Evolutionary conservation across 169 alveolate genomes (phyloP), one percentile per base, ranked within the genome.

Genomic region (Cryptosporidium meleagridis): DNA sequence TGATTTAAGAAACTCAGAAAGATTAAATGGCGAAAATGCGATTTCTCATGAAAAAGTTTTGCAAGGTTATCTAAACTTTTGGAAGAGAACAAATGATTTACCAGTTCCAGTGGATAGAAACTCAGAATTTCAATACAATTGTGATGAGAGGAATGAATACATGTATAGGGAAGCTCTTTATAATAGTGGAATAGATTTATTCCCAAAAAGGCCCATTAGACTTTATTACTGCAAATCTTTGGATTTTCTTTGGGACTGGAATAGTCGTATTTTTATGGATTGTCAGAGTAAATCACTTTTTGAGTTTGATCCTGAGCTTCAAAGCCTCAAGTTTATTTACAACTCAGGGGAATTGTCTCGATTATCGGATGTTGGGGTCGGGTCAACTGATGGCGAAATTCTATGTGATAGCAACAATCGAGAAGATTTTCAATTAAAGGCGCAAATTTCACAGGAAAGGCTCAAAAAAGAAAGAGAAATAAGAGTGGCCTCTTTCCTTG

Each of bases 221-320:
- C 23, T 73, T 18, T 80, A 62, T 33, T 80, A 41, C 29, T 18
- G 52, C 21, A 37, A 65, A n/a, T 51, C 31, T 31, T 10, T 73
- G 53, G 31, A 65, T 44, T 23, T 80, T 48, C 21, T 37, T 2
- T 80, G 89, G 89, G 75, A 65, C 23, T 80, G 89, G 89, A 62
- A 39, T 48, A 45, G 68, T n/a, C 37, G 89, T 45, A 39, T 80
- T 18, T 80, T 80, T 65, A n/a, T 62, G 41, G 80, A 80, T 33
- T 23, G 35, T 0, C 65, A 59, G 26, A 80, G 70, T 31, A 23
- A 29, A 21, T 62, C 89, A 10, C 51, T 59, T 26, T 48, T 62
- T 37, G 89, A 80, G 35, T 80, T 44, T 44, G 89, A 80, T 53
- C 29, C 44, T 18, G 89, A 65, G 0, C 21, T 26, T n/a, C 69